Conservation (phyloP, 106 monocot genomes). For the Cymbidium sinense region DNA sequence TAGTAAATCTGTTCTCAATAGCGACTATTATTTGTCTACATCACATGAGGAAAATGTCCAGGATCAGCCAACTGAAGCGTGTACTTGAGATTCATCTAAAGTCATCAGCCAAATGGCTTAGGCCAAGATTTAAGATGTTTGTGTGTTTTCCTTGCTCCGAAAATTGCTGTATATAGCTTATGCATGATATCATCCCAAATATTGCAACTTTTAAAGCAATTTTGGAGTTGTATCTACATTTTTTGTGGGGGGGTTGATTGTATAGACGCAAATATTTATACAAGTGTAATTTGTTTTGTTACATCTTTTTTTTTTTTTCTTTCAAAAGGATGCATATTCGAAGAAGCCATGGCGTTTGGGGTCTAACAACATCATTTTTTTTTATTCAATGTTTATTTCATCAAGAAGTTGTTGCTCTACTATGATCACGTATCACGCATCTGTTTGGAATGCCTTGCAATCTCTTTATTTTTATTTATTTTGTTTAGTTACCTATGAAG, state of each 20-base stretch:
- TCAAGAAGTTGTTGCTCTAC: no score
- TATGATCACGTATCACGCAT: no score
- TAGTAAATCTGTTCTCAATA: conserved; percentile 19
- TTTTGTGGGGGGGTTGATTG: neutral
- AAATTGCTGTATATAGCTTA: neutral
- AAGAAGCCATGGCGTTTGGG: no score
- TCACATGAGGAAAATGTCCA: conserved; percentile 6
- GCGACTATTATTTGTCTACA: conserved; percentile 6
- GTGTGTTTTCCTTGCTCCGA: neutral
- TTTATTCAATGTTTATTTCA: no score
- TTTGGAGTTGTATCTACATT: neutral
- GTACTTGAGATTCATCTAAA: neutral
- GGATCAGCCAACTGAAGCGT: conserved; percentile 13
- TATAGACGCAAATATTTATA: neutral
- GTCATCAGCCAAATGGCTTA: neutral
- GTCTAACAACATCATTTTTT: no score
- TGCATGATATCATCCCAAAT: neutral
- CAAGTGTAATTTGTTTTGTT: neutral
- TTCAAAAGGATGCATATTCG: no score
- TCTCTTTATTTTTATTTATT: no score
- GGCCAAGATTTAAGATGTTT: neutral
- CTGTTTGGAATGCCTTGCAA: no score
- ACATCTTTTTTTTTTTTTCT: neutral
- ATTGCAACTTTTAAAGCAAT: neutral
- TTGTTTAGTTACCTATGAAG: no score